Base-by-base conservation (phyloP, 805 yeast species). In the Ogataea populi-albae region DNA sequence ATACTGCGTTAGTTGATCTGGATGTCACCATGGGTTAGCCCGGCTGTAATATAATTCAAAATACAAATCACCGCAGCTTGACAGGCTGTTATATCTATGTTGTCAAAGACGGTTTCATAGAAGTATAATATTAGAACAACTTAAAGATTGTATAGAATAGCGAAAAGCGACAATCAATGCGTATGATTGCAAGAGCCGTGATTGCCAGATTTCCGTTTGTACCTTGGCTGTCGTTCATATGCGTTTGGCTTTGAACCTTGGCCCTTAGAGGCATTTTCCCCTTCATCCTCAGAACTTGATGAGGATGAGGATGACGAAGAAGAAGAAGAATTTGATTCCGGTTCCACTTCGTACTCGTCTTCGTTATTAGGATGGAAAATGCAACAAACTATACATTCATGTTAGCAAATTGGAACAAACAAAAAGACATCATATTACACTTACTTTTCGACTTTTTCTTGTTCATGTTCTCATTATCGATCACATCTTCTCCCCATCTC, bases 391-490 rank as follows among this genome's bases (percentile, higher is more conserved):
- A n/a, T 10, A 5, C 5, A 5, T 12, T 7, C 9, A 6, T 7
- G 49, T 41, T 45, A 46, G 49, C 23, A 21, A 11, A 21, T 11
- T 21, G 10, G 10, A 21, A 22, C 9, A 16, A 4, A 26, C 12
- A 35, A 21, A 30, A 8, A 23, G 20, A 26, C 29, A 12, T 30
- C 15, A 28, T 12, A 20, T 21, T 11, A 29, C 34, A 55, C 68
- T 34, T 43, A 66, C 71, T 82, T 60, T 91, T 91, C 9, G 95
- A 77, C 56, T 87, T 88, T 66, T 93, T 93, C 65, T 77, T 86
- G 54, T 82, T 75, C 84, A 93, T 68, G 54, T 84, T 62, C 62
- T 91, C 98, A 57, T 91, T 91, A 58, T 91, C 98, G 4, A 93
- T 71, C 3, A 86, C 89, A 30, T 81, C 95, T 23, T 82, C 85